Evolutionary conservation across 2,329 filamentous ascomycete genomes (phyloP).

Genomic region (Aspergillus pseudotamarii): DNA sequence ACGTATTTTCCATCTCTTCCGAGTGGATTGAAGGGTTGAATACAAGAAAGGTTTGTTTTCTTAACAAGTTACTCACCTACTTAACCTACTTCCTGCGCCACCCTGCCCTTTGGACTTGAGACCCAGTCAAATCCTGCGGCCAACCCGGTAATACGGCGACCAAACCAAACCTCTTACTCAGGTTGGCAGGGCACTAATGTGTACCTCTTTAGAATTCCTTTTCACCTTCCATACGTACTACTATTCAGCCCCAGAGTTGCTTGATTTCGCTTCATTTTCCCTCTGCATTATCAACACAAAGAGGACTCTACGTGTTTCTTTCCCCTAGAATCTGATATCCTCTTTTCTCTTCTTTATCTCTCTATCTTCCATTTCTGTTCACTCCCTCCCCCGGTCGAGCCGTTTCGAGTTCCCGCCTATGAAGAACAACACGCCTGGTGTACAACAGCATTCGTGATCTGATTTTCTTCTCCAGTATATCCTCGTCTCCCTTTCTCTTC

Average conservation of each 20-base stretch:
- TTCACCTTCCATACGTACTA: background rate
- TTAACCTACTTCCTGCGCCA: conserved; percentile 8
- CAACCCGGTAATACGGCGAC: conserved; percentile 3
- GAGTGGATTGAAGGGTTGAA: background rate
- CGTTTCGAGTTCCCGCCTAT: background rate
- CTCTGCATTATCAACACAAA: background rate
- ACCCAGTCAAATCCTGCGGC: conserved; percentile 3
- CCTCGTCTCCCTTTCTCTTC: background rate
- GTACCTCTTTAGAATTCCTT: conserved; percentile 5
- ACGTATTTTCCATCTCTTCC: no score
- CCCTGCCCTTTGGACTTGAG: background rate
- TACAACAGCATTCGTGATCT: conserved; percentile 2
- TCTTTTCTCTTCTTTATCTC: background rate
- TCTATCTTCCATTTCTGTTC: background rate
- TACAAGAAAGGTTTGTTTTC: background rate
- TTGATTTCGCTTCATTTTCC: conserved; percentile 1
- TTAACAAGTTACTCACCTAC: background rate
- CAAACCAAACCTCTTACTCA: background rate
- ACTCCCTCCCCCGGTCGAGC: background rate
- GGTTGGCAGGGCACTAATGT: conserved; percentile 1
- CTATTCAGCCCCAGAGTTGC: background rate
- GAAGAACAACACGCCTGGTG: conserved; percentile 1
- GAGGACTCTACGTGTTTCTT: background rate
- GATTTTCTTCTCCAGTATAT: background rate
- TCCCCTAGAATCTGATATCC: background rate